Evolutionary conservation across 371 early-diverging fungal species (phyloP).

Genomic region (Blyttiomyces sp.): DNA sequence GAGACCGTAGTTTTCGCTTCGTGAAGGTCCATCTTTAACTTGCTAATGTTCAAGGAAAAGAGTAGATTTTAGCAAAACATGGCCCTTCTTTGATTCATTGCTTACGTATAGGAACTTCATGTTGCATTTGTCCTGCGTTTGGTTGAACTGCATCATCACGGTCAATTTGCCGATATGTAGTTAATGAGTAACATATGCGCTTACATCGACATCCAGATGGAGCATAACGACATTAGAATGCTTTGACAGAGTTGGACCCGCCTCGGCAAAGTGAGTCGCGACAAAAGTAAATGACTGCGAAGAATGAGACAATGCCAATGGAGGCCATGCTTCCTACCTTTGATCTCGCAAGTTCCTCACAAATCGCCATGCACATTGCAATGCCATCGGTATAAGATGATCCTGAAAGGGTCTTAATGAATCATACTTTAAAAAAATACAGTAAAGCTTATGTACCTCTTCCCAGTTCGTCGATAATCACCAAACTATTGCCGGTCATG

Average conservation of each 20-base stretch:
- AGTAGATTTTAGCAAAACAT: background rate
- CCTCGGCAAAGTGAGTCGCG: slow-evolving; percentile 68
- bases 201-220: slow-evolving; percentile 56
- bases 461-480: slow-evolving; percentile 96
- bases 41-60: slow-evolving; percentile 1
- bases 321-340: slow-evolving; percentile 13
- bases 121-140: background rate
- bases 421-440: background rate
- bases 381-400: slow-evolving; percentile 83
- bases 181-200: background rate
- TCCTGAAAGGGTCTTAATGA: slow-evolving; percentile 31
- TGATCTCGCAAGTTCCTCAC: slow-evolving; percentile 66
- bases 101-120: slow-evolving; percentile 1
- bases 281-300: slow-evolving; percentile 62
- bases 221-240: slow-evolving; percentile 68
- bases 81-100: background rate
- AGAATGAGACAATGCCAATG: background rate
- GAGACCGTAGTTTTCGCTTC: slow-evolving; percentile 6
- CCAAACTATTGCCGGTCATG: slow-evolving; percentile 64
- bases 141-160: background rate
- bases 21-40: slow-evolving; percentile 11
- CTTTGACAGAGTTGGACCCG: slow-evolving; percentile 46
- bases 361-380: slow-evolving; percentile 75
- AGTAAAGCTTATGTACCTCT: slow-evolving; percentile 62
- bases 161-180: too few species aligned